These are phyloP conservation scores for Suhomyces guaymorum DNA, from an alignment of 1,139 yeast genomes.

Conservation along the genomic window DNA sequence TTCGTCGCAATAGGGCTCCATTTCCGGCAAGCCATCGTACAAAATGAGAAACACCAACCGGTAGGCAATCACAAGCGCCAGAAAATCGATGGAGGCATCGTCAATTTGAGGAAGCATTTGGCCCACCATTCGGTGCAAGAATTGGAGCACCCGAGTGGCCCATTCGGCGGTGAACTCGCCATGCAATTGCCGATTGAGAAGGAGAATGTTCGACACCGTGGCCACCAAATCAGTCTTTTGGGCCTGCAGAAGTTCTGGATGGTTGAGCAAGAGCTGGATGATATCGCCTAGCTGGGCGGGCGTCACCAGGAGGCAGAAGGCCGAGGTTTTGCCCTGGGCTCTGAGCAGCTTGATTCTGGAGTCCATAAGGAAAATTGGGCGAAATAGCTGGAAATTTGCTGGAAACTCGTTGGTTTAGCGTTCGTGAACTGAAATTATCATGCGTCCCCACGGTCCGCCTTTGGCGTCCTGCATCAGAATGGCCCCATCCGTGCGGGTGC, in stretches of 20 bases:
- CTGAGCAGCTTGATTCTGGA: conserved; percentile 8
- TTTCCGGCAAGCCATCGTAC: conserved; percentile 22
- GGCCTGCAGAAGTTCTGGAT: conserved; percentile 4
- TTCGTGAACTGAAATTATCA: too few relatives aligned
- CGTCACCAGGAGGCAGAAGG: conserved; percentile 24
- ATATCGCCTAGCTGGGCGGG: conserved; percentile 20
- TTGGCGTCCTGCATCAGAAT: too few relatives aligned
- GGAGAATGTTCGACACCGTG: conserved; percentile 28
- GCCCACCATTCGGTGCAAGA: conserved; percentile 17
- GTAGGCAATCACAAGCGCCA: conserved; percentile 25
- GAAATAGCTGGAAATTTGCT: too few relatives aligned
- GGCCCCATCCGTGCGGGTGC: too few relatives aligned
- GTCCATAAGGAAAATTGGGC: too few relatives aligned
- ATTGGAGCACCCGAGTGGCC: conserved; percentile 19
- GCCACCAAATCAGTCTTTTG: conserved; percentile 25
- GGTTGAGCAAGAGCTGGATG: conserved; percentile 15
- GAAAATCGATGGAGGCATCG: conserved; percentile 15
- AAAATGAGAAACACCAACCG: conserved; percentile 30
- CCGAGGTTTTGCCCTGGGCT: conserved; percentile 18
- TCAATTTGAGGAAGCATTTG: conserved; percentile 6
- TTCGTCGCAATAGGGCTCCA: conserved; percentile 13
- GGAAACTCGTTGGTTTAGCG: too few relatives aligned
- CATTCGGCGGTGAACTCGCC: conserved; percentile 19
- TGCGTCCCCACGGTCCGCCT: too few relatives aligned
- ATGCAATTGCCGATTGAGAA: conserved; percentile 29